Evolutionary conservation across 1,284 basidiomycete species (phyloP).

Genomic region (Trichosporon ovoides): DNA sequence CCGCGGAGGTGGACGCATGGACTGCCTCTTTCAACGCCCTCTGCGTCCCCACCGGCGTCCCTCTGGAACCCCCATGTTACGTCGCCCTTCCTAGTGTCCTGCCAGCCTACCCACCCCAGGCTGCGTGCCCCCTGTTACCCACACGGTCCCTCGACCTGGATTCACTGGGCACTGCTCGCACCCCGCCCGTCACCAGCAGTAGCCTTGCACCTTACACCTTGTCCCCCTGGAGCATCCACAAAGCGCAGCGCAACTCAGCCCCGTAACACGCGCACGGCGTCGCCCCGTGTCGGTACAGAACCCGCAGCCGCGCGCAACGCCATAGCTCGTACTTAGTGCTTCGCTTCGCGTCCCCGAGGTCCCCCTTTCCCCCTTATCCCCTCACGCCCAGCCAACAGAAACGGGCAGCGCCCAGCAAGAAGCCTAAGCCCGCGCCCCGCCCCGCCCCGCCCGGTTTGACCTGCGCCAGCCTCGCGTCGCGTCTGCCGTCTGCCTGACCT

Average conservation of each 20-base stretch:
- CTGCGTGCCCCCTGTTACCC: too few species aligned
- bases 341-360: neutral
- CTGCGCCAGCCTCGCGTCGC: neutral
- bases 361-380: slow-evolving; percentile 2
- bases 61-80: too few species aligned
- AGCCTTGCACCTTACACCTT: slow-evolving; percentile 7
- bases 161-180: too few species aligned
- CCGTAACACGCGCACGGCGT: neutral
- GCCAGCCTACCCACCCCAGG: too few species aligned
- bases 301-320: neutral
- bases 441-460: neutral
- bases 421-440: neutral
- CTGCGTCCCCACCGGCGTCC: too few species aligned
- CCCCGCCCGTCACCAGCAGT: neutral
- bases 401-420: neutral
- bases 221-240: neutral
- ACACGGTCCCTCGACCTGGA: too few species aligned
- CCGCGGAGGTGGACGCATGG: neutral
- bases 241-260: neutral
- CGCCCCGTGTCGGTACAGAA: neutral
- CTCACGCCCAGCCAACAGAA: neutral
- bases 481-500: neutral
- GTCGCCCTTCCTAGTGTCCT: too few species aligned
- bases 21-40: too few species aligned
- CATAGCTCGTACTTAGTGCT: slow-evolving; percentile 2